Conservation (phyloP, 345 rosid species). For the Euphorbia lathyris region DNA sequence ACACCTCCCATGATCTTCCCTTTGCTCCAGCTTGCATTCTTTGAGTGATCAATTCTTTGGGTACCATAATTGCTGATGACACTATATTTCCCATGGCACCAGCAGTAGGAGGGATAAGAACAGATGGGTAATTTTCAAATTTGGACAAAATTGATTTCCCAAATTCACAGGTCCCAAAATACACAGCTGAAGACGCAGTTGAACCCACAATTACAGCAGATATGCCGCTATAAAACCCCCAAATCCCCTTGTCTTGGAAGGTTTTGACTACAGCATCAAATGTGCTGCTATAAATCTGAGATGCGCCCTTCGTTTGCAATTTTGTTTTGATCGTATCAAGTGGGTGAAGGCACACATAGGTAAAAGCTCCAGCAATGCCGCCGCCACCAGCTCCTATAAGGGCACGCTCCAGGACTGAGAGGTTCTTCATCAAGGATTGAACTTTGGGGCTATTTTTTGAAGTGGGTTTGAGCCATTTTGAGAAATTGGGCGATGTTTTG, state of each 20-base stretch:
- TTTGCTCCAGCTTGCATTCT: slow-evolving; percentile 88
- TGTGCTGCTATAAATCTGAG: slow-evolving; percentile 56
- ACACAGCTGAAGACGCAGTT: slow-evolving; percentile 80
- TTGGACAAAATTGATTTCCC: slow-evolving; percentile 80
- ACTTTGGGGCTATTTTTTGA: slow-evolving; percentile 43
- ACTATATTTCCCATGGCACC: slow-evolving; percentile 96
- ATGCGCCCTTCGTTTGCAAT: slow-evolving; percentile 84
- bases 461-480: slow-evolving; percentile 50
- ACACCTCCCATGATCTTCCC: slow-evolving; percentile 77
- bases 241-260: slow-evolving; percentile 66
- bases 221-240: slow-evolving; percentile 85
- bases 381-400: slow-evolving; percentile 80
- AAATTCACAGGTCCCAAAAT: slow-evolving; percentile 93
- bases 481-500: slow-evolving; percentile 19
- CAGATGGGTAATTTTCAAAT: slow-evolving; percentile 52
- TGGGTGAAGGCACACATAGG: slow-evolving; percentile 79
- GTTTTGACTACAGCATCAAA: slow-evolving; percentile 73
- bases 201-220: slow-evolving; percentile 94
- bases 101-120: slow-evolving; percentile 87
- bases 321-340: slow-evolving; percentile 89
- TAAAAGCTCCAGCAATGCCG: slow-evolving; percentile 90
- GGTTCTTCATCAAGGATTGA: slow-evolving; percentile 53
- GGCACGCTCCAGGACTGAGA: slow-evolving; percentile 77
- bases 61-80: slow-evolving; percentile 93
- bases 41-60: slow-evolving; percentile 85